These are phyloP conservation scores for Ceratobasidium sp. DNA, from an alignment of 1,284 basidiomycete genomes.

Conservation along the genomic window DNA sequence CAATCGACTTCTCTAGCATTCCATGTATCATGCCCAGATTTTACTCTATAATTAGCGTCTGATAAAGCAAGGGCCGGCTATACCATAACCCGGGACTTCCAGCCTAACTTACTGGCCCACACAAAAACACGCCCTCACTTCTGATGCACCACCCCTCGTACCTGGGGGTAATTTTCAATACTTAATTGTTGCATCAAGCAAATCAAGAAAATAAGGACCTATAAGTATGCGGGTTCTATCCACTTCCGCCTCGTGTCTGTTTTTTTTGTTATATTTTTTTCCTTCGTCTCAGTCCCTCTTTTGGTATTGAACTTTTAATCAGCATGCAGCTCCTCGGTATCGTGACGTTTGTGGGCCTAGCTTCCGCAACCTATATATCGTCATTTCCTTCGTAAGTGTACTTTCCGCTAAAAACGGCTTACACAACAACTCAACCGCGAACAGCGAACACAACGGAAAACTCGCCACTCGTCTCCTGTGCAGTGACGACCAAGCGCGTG, in stretches of 20 bases:
- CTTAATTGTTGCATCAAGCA: neutral
- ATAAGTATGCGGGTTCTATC: neutral
- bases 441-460: neutral
- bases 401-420: neutral
- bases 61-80: too few relatives aligned
- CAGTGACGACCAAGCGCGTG: neutral
- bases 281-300: neutral
- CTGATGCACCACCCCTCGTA: neutral
- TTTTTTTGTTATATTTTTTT: neutral
- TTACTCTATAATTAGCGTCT: too few relatives aligned
- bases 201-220: neutral
- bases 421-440: neutral
- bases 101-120: neutral
- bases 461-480: neutral
- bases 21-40: too few relatives aligned
- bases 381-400: slow-evolving; percentile 2
- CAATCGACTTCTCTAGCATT: too few relatives aligned
- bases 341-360: slow-evolving; percentile 6
- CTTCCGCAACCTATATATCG: slow-evolving; percentile 7
- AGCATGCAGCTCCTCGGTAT: neutral
- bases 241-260: neutral
- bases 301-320: neutral
- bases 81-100: too few relatives aligned
- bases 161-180: neutral
- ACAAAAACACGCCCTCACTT: neutral